Evolutionary conservation across 345 rosid species (phyloP).

Genomic region (Citrus inodora): DNA sequence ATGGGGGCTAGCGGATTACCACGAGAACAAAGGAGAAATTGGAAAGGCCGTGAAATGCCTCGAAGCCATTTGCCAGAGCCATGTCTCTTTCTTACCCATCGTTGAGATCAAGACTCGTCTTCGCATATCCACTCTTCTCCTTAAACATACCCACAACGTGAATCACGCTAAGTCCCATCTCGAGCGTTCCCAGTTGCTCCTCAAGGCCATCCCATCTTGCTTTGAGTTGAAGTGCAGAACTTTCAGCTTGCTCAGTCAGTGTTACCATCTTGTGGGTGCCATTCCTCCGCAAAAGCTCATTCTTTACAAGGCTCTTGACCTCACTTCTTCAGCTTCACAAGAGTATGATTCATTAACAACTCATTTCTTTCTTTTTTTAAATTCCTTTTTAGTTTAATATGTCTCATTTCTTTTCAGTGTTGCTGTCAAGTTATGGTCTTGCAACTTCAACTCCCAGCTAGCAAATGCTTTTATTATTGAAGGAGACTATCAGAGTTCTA

Average conservation of each 20-base stretch:
- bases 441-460: slow-evolving; percentile 97
- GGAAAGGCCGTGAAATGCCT: slow-evolving; percentile 79
- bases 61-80: slow-evolving; percentile 84
- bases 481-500: slow-evolving; percentile 69
- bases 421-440: slow-evolving; percentile 69
- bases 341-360: slow-evolving; percentile 18
- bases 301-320: slow-evolving; percentile 72
- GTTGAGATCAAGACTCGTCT: slow-evolving; percentile 85
- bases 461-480: slow-evolving; percentile 77
- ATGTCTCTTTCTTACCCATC: slow-evolving; percentile 70
- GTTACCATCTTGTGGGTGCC: slow-evolving; percentile 82
- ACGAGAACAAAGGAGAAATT: slow-evolving; percentile 67
- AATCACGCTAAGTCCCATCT: slow-evolving; percentile 86
- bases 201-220: slow-evolving; percentile 82
- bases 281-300: slow-evolving; percentile 80
- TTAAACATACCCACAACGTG: slow-evolving; percentile 79
- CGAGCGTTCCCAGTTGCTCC: slow-evolving; percentile 73
- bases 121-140: slow-evolving; percentile 77
- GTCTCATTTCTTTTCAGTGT: slow-evolving; percentile 12
- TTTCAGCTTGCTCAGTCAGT: slow-evolving; percentile 82
- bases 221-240: slow-evolving; percentile 77
- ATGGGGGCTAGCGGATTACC: slow-evolving; percentile 87
- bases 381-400: background rate
- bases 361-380: background rate
- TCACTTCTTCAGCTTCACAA: slow-evolving; percentile 42